phyloP scores from a whole-genome alignment of 495 filamentous ascomycete genomes.

The Trichoderma orchidacearum region DNA sequence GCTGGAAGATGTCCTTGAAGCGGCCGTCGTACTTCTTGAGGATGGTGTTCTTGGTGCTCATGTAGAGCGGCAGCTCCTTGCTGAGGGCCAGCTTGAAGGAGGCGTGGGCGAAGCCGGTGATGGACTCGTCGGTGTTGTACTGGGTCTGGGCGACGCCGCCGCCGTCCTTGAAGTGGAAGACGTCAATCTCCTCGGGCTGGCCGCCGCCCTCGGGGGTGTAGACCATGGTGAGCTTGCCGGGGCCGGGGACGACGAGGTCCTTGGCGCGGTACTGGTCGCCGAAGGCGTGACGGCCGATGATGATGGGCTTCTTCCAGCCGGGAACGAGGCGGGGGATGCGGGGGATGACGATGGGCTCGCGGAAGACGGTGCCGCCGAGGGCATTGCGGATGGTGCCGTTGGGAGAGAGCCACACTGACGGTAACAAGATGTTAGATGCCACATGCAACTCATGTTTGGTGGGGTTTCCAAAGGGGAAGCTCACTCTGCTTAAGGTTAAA shows the following conservation, averaged over 20 bases:
- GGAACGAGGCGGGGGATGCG: slow-evolving; percentile 83
- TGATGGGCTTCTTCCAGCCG: slow-evolving; percentile 96
- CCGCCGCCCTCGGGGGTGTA: slow-evolving; percentile 80
- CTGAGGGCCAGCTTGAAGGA: slow-evolving; percentile 86
- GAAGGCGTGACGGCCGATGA: slow-evolving; percentile 96
- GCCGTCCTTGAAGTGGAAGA: slow-evolving; percentile 72
- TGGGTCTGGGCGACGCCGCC: slow-evolving; percentile 85
- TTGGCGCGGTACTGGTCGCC: slow-evolving; percentile 97
- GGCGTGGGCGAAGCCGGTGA: slow-evolving; percentile 85
- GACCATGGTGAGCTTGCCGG: slow-evolving; percentile 83
- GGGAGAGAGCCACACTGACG: slow-evolving; percentile 86
- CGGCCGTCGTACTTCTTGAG: slow-evolving; percentile 95
- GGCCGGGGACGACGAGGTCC: slow-evolving; percentile 66
- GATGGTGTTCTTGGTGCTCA: slow-evolving; percentile 99
- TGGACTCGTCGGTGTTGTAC: slow-evolving; percentile 97
- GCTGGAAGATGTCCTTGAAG: slow-evolving; percentile 99
- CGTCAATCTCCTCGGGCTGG: slow-evolving; percentile 72
- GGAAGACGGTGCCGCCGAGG: slow-evolving; percentile 93
- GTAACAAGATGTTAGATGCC: slow-evolving; percentile 5
- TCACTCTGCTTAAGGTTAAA: slow-evolving; percentile 96
- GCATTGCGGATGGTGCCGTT: slow-evolving; percentile 97
- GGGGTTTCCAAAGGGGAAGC: slow-evolving; percentile 7
- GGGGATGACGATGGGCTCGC: slow-evolving; percentile 93
- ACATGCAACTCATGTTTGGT: not conserved
- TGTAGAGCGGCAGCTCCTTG: slow-evolving; percentile 82